These are phyloP conservation scores for Scedosporium minutisporum DNA, from an alignment of 2,329 filamentous ascomycete species.

Conservation along the genomic window DNA sequence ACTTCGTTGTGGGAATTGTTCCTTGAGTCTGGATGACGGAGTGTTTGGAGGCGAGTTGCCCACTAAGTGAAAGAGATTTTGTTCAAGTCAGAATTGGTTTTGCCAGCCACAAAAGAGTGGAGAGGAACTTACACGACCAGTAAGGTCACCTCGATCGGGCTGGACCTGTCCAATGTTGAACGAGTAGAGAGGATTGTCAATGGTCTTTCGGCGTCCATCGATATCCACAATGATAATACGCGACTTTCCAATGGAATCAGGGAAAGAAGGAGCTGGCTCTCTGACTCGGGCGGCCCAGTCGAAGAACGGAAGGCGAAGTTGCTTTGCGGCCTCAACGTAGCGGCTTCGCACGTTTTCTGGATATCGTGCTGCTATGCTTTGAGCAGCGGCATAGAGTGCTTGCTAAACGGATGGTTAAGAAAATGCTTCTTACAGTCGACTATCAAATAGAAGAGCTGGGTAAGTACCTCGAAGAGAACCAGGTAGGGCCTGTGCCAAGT, in stretches of 20 bases:
- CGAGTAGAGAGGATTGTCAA: conserved; percentile 18
- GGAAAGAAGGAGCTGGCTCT: conserved; percentile 11
- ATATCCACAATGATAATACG: conserved; percentile 14
- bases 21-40: conserved; percentile 14
- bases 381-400: conserved; percentile 15
- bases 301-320: conserved; percentile 23
- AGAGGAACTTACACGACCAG: neutral
- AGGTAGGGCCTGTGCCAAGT: conserved; percentile 60
- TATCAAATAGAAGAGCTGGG: neutral
- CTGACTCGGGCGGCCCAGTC: conserved; percentile 20
- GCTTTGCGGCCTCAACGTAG: conserved; percentile 17
- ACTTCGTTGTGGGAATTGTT: conserved; percentile 16
- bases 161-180: conserved; percentile 11
- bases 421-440: neutral
- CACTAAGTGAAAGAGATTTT: neutral
- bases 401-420: conserved; percentile 12
- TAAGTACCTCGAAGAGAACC: conserved; percentile 47
- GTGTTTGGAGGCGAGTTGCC: conserved; percentile 8
- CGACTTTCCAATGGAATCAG: conserved; percentile 10
- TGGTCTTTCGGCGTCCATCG: conserved; percentile 13
- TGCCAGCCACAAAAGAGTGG: neutral
- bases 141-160: neutral
- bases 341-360: conserved; percentile 12
- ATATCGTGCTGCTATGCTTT: conserved; percentile 15
- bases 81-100: neutral